These are phyloP conservation scores for Kingdonia uniflora DNA, from an alignment of 164 flowering plant genomes.

Conservation along the genomic window DNA sequence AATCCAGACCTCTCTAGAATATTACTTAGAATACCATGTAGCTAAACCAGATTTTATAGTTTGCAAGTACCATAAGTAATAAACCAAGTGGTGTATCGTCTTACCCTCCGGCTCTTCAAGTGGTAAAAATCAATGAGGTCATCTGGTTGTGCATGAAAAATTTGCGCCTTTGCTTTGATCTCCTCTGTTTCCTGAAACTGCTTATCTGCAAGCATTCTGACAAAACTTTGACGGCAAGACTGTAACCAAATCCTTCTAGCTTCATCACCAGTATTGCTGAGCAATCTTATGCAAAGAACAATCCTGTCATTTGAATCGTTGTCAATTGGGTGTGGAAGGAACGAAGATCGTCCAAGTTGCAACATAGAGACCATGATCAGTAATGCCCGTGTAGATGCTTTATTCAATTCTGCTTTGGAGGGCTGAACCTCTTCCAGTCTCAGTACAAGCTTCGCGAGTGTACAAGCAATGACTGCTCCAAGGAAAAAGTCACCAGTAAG, in stretches of 20 bases:
- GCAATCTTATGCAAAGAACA: conserved; percentile 69
- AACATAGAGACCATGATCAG: conserved; percentile 80
- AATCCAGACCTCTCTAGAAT: too few species aligned
- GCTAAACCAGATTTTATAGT: too few species aligned
- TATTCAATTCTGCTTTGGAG: conserved; percentile 73
- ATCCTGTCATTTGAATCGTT: conserved; percentile 81
- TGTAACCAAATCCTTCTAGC: conserved; percentile 77
- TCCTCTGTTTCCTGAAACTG: conserved; percentile 84
- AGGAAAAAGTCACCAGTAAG: conserved; percentile 92
- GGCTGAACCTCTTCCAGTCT: conserved; percentile 89
- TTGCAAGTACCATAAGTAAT: not conserved
- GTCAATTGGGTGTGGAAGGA: conserved; percentile 84
- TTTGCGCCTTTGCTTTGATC: conserved; percentile 76
- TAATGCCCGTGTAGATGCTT: conserved; percentile 44
- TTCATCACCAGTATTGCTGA: conserved; percentile 72
- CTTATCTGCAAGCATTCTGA: conserved; percentile 89
- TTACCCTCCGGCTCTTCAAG: conserved; percentile 91
- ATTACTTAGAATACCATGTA: too few species aligned
- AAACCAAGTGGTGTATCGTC: conserved; percentile 2
- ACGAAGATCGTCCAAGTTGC: conserved; percentile 80
- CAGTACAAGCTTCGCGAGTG: conserved; percentile 73
- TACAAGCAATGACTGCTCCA: conserved; percentile 81
- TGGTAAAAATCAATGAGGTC: conserved; percentile 95
- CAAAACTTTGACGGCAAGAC: conserved; percentile 86
- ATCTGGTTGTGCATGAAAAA: conserved; percentile 86